Evolutionary conservation across 768 basidiomycete species (phyloP), one percentile per base, ranked within the genome.

Genomic region (Leccinum uliginosum): DNA sequence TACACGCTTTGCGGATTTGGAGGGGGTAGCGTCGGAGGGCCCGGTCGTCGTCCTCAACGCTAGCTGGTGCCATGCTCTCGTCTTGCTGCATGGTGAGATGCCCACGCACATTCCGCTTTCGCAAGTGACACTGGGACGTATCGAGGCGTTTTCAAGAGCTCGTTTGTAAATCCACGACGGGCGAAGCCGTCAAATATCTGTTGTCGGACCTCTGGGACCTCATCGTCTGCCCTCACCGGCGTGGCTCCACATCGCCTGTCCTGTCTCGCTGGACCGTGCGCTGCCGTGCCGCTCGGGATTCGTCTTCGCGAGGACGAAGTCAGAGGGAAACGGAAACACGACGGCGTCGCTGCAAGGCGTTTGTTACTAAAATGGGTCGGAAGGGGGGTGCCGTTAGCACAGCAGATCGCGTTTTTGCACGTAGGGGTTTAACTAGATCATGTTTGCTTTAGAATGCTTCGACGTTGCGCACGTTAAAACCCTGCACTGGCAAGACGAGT

Each of bases 221-320:
- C 4, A 54, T 73, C n/a, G 68, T 70, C 19, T 44, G 54, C 19
- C 72, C 44, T 66, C 9, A 17, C 60, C 7, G 66, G 56, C 51
- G n/a, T 71, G 69, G 58, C 68, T 71, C 3, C 78, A 80, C 53
- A 51, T 79, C 6, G 73, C 77, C 1, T 78, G 76, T 50, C 74
- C 76, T 29, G 75, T 69, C 17, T 53, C 62, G 23, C 71, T 77
- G 49, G 66, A 78, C 50, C 1, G 53, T 10, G 11, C 50, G 0
- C 10, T 68, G 3, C 74, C 75, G 14, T 63, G 65, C 40, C 54
- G 56, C 0, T 72, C 70, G 23, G 64, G 59, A 5, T 72, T 77
- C 24, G 0, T 10, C 19, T 43, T 43, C 19, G 8, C 35, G 8
- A n/a, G n/a, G n/a, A n/a, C n/a, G n/a, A n/a, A n/a, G n/a, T n/a